A percentile compares a stretch with the other conserved stretches of the same genome.
Evolutionary conservation across 306 rosid genomes (phyloP).

Genomic region (Mucuna pruriens): DNA sequence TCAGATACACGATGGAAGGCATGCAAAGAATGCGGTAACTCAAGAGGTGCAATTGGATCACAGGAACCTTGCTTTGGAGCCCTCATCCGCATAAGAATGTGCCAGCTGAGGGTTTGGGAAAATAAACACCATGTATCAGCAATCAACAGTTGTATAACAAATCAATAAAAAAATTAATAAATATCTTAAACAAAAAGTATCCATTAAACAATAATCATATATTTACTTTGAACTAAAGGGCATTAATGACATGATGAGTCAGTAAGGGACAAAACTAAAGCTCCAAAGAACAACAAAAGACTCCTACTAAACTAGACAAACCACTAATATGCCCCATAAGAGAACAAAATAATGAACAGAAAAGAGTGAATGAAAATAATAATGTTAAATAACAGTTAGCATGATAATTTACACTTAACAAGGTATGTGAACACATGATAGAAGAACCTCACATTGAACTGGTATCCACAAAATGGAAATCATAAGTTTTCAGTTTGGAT

Average conservation of each 20-base stretch:
- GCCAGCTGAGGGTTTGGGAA: slow-evolving; percentile 73
- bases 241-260: slow-evolving; percentile 15
- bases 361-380: slow-evolving; percentile 13
- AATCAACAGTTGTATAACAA: slow-evolving; percentile 11
- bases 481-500: slow-evolving; percentile 27
- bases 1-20: slow-evolving; percentile 82
- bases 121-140: slow-evolving; percentile 43
- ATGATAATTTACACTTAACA: slow-evolving; percentile 1
- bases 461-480: neutral
- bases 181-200: slow-evolving; percentile 27
- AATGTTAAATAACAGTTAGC: slow-evolving; percentile 11
- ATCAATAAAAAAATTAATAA: neutral
- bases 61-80: slow-evolving; percentile 72
- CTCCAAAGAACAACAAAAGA: slow-evolving; percentile 19
- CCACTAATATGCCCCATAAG: slow-evolving; percentile 13
- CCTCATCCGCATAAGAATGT: slow-evolving; percentile 91
- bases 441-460: slow-evolving; percentile 11
- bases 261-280: slow-evolving; percentile 23
- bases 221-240: slow-evolving; percentile 9
- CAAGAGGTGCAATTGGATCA: slow-evolving; percentile 93
- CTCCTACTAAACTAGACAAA: slow-evolving; percentile 14
- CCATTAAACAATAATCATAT: slow-evolving; percentile 19
- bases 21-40: slow-evolving; percentile 92
- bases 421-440: slow-evolving; percentile 4
- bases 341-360: slow-evolving; percentile 2